Evolutionary conservation across 2,329 filamentous ascomycete species (phyloP).

Genomic region (Leptosphaerulina australis): DNA sequence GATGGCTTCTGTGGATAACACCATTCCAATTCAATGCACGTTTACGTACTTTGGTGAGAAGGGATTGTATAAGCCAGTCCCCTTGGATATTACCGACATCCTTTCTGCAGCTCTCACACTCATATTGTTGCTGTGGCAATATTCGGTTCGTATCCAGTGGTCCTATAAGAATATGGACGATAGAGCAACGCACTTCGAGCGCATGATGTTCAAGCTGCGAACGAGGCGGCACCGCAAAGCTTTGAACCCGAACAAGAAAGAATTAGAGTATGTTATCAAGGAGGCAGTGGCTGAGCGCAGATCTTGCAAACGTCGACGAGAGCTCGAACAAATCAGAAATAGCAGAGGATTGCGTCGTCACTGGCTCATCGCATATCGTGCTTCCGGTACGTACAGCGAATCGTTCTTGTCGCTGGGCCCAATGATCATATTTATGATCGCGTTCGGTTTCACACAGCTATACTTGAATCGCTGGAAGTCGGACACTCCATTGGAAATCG

Average conservation of each 20-base stretch:
- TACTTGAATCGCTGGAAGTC: conserved; percentile 12
- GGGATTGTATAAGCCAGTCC: background rate
- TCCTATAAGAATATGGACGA: conserved; percentile 2
- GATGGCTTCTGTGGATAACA: conserved; percentile 8
- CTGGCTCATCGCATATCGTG: conserved; percentile 9
- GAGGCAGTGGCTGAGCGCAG: background rate
- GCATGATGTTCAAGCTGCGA: conserved; percentile 3
- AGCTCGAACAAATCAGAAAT: conserved; percentile 3
- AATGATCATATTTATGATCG: conserved; percentile 21
- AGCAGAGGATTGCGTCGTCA: conserved; percentile 7
- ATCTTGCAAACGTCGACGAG: background rate
- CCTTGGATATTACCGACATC: background rate
- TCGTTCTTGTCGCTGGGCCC: conserved; percentile 20
- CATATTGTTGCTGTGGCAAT: conserved; percentile 4
- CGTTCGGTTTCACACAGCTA: conserved; percentile 21
- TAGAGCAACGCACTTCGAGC: conserved; percentile 2
- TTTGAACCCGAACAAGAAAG: background rate
- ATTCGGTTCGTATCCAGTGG: conserved; percentile 3
- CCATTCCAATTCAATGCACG: conserved; percentile 15
- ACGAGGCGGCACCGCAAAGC: background rate
- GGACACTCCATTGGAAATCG: conserved; percentile 3
- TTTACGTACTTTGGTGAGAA: conserved; percentile 2
- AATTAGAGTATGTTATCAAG: conserved; percentile 5
- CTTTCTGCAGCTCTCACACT: conserved; percentile 3
- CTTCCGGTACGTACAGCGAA: conserved; percentile 11